Evolutionary conservation across 768 basidiomycete genomes (phyloP).

Genomic region (Leccinum barrowsii): DNA sequence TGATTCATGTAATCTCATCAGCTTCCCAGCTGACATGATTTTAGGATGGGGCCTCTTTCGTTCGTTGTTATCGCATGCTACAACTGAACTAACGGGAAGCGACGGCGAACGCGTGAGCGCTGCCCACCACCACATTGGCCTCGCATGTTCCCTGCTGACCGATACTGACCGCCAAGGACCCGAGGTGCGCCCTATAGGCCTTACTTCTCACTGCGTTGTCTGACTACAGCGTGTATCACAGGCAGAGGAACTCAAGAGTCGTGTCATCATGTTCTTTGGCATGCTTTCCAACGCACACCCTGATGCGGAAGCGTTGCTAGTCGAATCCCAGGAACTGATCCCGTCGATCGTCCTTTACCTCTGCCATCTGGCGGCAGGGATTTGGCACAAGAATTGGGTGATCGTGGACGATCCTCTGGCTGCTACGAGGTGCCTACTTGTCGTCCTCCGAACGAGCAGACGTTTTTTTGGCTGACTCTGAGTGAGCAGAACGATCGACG

Average conservation of each 20-base stretch:
- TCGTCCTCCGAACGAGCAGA: background rate
- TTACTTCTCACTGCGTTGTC: background rate
- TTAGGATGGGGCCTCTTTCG: slow-evolving; percentile 43
- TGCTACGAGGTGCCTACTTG: slow-evolving; percentile 20
- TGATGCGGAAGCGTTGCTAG: slow-evolving; percentile 36
- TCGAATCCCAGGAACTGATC: slow-evolving; percentile 52
- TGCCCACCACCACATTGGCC: slow-evolving; percentile 43
- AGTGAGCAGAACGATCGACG: slow-evolving; percentile 44
- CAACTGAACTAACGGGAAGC: slow-evolving; percentile 17
- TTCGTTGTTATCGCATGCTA: slow-evolving; percentile 39
- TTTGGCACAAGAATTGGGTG: slow-evolving; percentile 65
- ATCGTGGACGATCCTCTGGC: slow-evolving; percentile 36
- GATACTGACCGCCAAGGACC: slow-evolving; percentile 38
- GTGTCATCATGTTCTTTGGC: slow-evolving; percentile 39
- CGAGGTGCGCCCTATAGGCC: slow-evolving; percentile 34
- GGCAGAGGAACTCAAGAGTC: slow-evolving; percentile 35
- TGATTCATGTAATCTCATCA: slow-evolving; percentile 2
- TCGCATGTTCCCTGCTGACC: slow-evolving; percentile 46
- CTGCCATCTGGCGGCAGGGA: slow-evolving; percentile 44
- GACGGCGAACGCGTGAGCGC: slow-evolving; percentile 23
- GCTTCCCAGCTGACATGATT: slow-evolving; percentile 12
- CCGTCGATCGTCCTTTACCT: slow-evolving; percentile 63
- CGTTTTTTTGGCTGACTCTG: background rate
- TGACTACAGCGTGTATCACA: slow-evolving; percentile 14
- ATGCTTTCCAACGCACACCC: slow-evolving; percentile 36